Percentiles rank a stretch among this genome's conserved stretches.
Evolutionary conservation across 225 moss, liverwort and hornwort species (phyloP).

Genomic region (Lunularia cruciata): DNA sequence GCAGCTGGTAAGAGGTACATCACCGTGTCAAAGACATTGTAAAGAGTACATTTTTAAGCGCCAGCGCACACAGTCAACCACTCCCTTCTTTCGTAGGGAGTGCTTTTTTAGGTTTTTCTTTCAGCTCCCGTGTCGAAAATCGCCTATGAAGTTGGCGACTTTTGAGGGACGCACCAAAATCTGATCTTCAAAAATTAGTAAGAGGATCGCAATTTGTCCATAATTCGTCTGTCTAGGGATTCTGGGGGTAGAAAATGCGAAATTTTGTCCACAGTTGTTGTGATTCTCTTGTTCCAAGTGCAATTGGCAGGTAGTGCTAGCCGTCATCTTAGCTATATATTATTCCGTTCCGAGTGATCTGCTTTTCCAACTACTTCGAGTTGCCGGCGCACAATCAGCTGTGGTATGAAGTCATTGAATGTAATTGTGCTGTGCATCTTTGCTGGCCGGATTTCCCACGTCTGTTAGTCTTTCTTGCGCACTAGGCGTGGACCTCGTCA

Average conservation of each 20-base stretch:
- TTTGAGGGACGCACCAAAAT: background rate
- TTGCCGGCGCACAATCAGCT: conserved; percentile 7
- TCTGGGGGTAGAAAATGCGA: no score
- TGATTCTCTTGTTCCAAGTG: background rate
- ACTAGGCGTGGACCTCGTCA: no score
- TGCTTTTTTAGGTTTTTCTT: background rate
- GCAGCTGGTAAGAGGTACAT: background rate
- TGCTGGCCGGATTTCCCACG: background rate
- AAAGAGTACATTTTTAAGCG: conserved; percentile 15
- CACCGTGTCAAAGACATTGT: conserved; percentile 12
- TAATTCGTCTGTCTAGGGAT: background rate
- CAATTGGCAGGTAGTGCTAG: background rate
- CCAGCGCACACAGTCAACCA: background rate
- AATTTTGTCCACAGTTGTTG: background rate
- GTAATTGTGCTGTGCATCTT: background rate
- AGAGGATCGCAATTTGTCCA: background rate
- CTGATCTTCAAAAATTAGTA: background rate
- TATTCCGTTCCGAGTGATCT: background rate
- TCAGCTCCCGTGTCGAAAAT: background rate
- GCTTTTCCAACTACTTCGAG: background rate
- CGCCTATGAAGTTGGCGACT: background rate
- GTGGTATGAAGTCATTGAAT: background rate
- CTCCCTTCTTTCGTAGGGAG: conserved; percentile 3
- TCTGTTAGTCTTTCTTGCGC: no score
- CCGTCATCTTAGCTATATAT: background rate